Base-by-base conservation (phyloP, 1,284 basidiomycete species). In the Puccinia novopanici region DNA sequence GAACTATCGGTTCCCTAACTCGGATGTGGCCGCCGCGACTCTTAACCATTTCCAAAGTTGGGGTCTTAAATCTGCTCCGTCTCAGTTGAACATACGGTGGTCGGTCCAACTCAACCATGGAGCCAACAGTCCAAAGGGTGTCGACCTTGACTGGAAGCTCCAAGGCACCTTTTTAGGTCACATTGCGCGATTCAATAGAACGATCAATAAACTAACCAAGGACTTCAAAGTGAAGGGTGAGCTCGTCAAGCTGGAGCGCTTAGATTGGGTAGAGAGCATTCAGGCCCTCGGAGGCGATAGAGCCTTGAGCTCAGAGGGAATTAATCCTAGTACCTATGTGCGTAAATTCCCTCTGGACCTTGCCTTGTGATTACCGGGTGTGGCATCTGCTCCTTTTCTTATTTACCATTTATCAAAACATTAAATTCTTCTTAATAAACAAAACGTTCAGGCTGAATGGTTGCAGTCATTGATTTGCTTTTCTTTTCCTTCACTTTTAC, bases 1-100 rank as follows among this genome's bases (percentile, higher is more conserved):
- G 1, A 34, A 30, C 22, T 75, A 63, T 48, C 22, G n/a, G 6
- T 75, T 75, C 42, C 73, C 34, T 24, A 57, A 63, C 48, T 27
- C 73, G 48, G 55, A 40, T 13, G 34, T 37, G 17, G 57, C 73
- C 40, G 73, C 73, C 5, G 59, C 37, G 10, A 61, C 57, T 37
- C 40, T 75, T 59, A 2, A 45, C 42, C 73, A 75, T 63, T 75
- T 75, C 57, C 73, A 75, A 24, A 63, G 59, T 24, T 75, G 73
- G 73, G 57, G 50, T 55, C 37, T 42, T 9, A 52, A 75, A n/a
- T 75, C 57, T 13, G 73, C 73, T 13, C 73, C 73, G 24, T 57
- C 73, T 61, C 73, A 61, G 57, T n/a, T 75, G 27, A 30, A 57
- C n/a, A 63, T 75, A 5, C 34, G 73, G 19, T 75, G 73, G 73